These are phyloP conservation scores for Sporisorium exsertum DNA, from an alignment of 1,284 basidiomycete genomes.

Conservation along the genomic window DNA sequence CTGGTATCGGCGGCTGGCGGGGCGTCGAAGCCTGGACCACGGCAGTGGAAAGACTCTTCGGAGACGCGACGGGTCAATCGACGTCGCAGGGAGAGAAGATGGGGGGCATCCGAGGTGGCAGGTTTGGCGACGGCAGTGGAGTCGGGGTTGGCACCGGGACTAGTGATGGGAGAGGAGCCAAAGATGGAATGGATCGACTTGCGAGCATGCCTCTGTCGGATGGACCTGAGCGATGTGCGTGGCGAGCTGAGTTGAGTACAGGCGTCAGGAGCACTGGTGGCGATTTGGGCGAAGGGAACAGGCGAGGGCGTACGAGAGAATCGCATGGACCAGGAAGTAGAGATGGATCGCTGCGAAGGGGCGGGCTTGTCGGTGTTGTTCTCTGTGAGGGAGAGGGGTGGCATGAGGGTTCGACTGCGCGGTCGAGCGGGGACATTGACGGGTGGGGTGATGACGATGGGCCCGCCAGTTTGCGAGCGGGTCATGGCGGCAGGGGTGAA, in stretches of 20 bases:
- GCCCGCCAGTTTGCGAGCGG: background rate
- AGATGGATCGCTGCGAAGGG: conserved; percentile 12
- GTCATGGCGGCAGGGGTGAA: conserved; percentile 6
- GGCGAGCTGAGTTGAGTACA: background rate
- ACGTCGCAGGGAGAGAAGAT: conserved; percentile 3
- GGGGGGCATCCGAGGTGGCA: background rate
- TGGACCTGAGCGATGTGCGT: conserved; percentile 32
- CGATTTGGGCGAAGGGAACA: background rate
- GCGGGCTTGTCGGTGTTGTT: background rate
- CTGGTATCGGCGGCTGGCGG: conserved; percentile 25
- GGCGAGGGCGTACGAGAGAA: conserved; percentile 15
- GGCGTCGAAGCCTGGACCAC: conserved; percentile 26
- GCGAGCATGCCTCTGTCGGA: conserved; percentile 36
- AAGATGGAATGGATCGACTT: conserved; percentile 27
- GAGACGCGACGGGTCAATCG: conserved; percentile 17
- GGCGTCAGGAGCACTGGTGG: conserved; percentile 3
- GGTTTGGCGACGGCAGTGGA: background rate
- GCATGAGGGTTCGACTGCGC: conserved; percentile 24
- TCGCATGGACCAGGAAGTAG: conserved; percentile 15
- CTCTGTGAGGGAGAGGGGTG: conserved; percentile 5
- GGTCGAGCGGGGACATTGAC: conserved; percentile 6
- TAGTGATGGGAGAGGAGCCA: background rate
- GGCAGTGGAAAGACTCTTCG: conserved; percentile 39
- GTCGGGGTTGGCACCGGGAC: background rate
- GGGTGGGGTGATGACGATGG: conserved; percentile 6